Base-by-base conservation (phyloP, 495 filamentous ascomycete species). In the Apodospora peruviana region DNA sequence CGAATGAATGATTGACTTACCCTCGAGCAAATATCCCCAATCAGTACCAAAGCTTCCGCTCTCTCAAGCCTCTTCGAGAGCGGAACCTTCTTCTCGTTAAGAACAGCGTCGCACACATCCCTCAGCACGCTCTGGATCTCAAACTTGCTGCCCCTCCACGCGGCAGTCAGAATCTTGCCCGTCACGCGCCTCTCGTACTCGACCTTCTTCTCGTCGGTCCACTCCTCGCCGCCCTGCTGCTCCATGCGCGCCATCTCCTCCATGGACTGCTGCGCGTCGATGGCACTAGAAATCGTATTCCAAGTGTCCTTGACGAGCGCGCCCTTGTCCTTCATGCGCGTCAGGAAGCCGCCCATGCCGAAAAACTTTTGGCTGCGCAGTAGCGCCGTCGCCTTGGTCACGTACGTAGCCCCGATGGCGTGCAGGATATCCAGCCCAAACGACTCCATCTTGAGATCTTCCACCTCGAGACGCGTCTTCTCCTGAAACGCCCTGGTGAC, bases 401-500 rank as follows among this genome's bases (percentile, higher is more conserved):
- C 63, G 65, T 99, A 99, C 5, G 88, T 93, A 18, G 81, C 73
- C 20, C 94, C 91, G 55, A 99, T 90, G 18, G 93, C 90, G 66
- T 99, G 93, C 19, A 99, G 74, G 56, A 99, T 99, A 58, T 99
- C 93, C 29, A 99, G 71, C 32, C 93, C 93, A 62, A 99, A 99
- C 11, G 86, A 91, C 71, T 99, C 93, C 88, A 99, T 97, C 74
- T 97, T 99, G 55, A 97, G 69, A 56, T 96, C 94, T 74, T 99
- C 93, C 12, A 96, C 88, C 68, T 97, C 94, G 21, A 95, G 81
- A n/a, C 84, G 78, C 18, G 83, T 96, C 77, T 97, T 95, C 61
- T 88, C 88, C 60, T 90, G 83, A 68, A 97, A 99, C 2, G 94
- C 90, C 34, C 67, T 68, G 3, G 91, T 96, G 9, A 95, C 88